These are phyloP conservation scores for Euptelea pleiosperma DNA, from an alignment of 164 flowering plant genomes.

Conservation along the genomic window DNA sequence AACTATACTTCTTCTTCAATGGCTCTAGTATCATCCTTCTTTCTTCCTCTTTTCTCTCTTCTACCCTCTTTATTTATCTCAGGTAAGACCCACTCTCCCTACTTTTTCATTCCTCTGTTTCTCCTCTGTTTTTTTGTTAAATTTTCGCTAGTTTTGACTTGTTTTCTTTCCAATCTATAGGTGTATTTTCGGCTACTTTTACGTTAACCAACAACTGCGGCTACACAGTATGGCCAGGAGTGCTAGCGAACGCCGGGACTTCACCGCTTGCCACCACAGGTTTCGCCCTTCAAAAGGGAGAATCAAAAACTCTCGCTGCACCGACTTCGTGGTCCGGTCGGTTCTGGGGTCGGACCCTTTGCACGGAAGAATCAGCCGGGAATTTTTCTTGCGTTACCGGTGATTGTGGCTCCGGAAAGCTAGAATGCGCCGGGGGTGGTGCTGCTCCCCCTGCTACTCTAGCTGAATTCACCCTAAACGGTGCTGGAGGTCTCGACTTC, in stretches of 20 bases:
- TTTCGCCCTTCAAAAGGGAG: conserved; percentile 49
- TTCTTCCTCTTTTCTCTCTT: background rate
- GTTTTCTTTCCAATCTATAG: conserved; percentile 9
- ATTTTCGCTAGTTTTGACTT: background rate
- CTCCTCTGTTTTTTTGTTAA: too few species aligned
- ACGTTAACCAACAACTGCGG: conserved; percentile 64
- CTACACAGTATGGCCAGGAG: conserved; percentile 83
- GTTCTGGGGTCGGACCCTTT: conserved; percentile 82
- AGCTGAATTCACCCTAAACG: conserved; percentile 85
- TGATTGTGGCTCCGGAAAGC: conserved; percentile 77
- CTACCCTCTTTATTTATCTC: background rate
- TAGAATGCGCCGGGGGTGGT: conserved; percentile 73
- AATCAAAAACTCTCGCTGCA: conserved; percentile 39
- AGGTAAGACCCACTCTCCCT: background rate
- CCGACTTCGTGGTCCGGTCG: conserved; percentile 86
- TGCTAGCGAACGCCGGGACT: conserved; percentile 65
- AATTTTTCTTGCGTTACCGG: conserved; percentile 77
- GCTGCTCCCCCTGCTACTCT: conserved; percentile 81
- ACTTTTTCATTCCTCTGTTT: background rate
- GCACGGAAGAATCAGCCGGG: conserved; percentile 52
- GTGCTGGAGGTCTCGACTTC: conserved; percentile 61
- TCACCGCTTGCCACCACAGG: conserved; percentile 67
- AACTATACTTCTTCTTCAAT: background rate
- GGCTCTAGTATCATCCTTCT: background rate
- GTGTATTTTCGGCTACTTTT: conserved; percentile 48